A percentile compares a stretch with the other conserved stretches of the same genome.
These are phyloP conservation scores for Zizania latifolia DNA, from an alignment of 176 grass and related monocot species.

Conservation along the genomic window DNA sequence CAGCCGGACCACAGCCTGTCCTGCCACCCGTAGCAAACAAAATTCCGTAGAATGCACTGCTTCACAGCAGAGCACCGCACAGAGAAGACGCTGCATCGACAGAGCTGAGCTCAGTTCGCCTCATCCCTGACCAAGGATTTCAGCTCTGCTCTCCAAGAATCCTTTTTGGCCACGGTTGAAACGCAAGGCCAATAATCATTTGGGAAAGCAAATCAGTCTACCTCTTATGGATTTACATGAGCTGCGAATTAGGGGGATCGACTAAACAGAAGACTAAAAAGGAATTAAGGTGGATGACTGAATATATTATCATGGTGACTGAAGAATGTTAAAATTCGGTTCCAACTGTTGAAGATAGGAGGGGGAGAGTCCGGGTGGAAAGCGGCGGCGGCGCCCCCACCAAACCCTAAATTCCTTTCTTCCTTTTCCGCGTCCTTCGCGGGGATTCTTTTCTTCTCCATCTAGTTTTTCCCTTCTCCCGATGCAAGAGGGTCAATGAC, in stretches of 20 bases:
- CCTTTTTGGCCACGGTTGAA: too few species aligned
- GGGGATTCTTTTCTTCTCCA: slow-evolving; percentile 18
- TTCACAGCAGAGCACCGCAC: too few species aligned
- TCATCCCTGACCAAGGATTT: too few species aligned
- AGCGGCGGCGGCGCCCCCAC: slow-evolving; percentile 11
- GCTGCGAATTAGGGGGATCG: background rate
- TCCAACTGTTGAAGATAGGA: background rate
- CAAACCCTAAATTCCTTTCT: slow-evolving; percentile 31
- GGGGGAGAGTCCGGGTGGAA: background rate
- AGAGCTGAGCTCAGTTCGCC: too few species aligned
- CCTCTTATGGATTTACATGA: background rate
- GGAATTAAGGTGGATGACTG: background rate
- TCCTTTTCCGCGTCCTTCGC: background rate
- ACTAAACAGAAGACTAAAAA: too few species aligned
- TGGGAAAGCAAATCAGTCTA: background rate
- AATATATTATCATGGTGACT: too few species aligned
- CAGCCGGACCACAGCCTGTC: slow-evolving; percentile 22
- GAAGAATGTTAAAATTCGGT: slow-evolving; percentile 2
- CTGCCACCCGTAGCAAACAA: slow-evolving; percentile 3
- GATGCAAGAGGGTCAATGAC: too few species aligned
- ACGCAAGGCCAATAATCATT: background rate
- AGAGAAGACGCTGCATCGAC: too few species aligned
- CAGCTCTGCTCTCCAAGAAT: background rate
- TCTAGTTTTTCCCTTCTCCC: too few species aligned
- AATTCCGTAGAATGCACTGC: too few species aligned